Conservation (phyloP, 2,329 filamentous ascomycete genomes). For the Paramyrothecium roridum region DNA sequence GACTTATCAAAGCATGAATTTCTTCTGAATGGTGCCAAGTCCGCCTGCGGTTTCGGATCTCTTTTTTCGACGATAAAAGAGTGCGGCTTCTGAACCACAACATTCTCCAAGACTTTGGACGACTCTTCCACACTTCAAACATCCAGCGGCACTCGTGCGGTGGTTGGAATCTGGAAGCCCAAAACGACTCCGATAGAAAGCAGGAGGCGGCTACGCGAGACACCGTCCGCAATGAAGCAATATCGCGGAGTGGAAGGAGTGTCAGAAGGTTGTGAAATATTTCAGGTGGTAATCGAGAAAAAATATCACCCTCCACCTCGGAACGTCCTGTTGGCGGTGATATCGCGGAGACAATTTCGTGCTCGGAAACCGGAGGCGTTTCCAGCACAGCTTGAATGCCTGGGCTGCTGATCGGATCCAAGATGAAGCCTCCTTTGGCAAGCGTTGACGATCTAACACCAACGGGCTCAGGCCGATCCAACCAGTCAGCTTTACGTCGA, state of each 20-base stretch:
- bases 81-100: not conserved
- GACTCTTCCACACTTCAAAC: conserved; percentile 3
- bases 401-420: not conserved
- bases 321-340: not conserved
- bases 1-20: not conserved
- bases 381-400: not conserved
- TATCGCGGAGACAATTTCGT: not conserved
- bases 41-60: not conserved
- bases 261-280: conserved; percentile 4
- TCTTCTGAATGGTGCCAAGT: not conserved
- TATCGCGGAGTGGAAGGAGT: conserved; percentile 1
- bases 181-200: conserved; percentile 6
- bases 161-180: conserved; percentile 8
- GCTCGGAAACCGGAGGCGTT: not conserved
- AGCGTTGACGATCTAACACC: too few relatives aligned
- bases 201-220: conserved; percentile 2
- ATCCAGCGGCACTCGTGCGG: conserved; percentile 8
- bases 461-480: too few relatives aligned
- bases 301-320: not conserved
- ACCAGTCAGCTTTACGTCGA: too few relatives aligned
- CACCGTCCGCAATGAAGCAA: not conserved
- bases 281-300: conserved; percentile 3
- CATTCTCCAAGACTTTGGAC: conserved; percentile 6
- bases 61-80: too few relatives aligned
- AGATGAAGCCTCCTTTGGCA: not conserved